Evolutionary conservation across 257 asterid species (phyloP), one percentile per base, ranked within the genome.

Genomic region (Petrea volubilis): DNA sequence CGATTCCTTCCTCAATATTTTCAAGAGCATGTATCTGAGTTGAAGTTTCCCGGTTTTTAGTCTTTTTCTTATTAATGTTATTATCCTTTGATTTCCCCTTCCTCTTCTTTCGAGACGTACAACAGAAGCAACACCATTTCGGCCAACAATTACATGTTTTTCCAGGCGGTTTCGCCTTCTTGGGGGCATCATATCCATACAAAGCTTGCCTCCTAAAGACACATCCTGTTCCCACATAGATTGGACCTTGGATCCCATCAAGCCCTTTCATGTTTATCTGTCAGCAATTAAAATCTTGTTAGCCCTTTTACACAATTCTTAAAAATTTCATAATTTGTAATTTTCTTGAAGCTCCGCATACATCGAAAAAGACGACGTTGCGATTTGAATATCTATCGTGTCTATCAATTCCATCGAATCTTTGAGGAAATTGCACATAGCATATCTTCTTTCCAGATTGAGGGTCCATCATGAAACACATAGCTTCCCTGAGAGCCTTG

Each of bases 381-480:
- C 89, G 89, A 51, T 88, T 88, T 13, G 95, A 83, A 61, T 85
- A 88, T 78, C 89, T 47, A 74, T 88, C 91, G 12, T 81, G 88
- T 60, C 86, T 53, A 76, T 88, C 91, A 64, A 83, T 83, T 25
- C 95, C 95, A 53, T 88, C 95, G 21, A 88, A 88, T 70, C 91
- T 81, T 61, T 85, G 95, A 74, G 95, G 95, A 79, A 88, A 88
- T 50, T 88, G 95, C 31, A 88, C 91, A 2, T 88, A 88, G 86
- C 95, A 88, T 74, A 88, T 83, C 60, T 88, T 85, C 79, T 88
- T 85, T 43, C 95, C 95, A 1, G 86, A 56, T 64, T 79, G 82
- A 6, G 93, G 91, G 79, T 88, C 95, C 95, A 88, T 88, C 87
- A 88, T 77, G 81, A 85, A 88, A 70, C 95, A 88, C 91, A 85